Percentiles rank a stretch among this genome's conserved stretches.
Evolutionary conservation across 2,329 filamentous ascomycete species (phyloP).

Genomic region (Balansia obtecta): DNA sequence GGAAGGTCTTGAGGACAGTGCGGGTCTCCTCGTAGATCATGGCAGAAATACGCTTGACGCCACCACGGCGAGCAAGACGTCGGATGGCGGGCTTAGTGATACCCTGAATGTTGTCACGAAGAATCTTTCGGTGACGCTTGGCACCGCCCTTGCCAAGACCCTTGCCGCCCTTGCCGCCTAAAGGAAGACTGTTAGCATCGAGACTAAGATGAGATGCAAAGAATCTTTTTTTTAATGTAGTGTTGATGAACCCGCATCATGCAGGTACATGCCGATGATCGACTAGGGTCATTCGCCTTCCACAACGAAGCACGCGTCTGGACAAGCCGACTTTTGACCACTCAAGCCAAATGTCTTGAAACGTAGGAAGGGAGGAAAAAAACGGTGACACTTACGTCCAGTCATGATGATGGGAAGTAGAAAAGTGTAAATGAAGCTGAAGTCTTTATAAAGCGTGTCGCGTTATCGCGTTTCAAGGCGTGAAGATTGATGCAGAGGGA

Average conservation of each 20-base stretch:
- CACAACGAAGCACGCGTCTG: not conserved
- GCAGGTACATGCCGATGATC: not conserved
- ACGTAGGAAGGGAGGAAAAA: constrained; percentile 8
- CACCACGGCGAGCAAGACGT: constrained; percentile 96
- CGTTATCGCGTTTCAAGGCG: constrained; percentile 11
- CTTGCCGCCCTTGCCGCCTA: constrained; percentile 92
- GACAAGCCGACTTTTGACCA: no score
- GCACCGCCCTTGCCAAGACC: constrained; percentile 96
- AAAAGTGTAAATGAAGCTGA: constrained; percentile 4
- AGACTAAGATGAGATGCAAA: not conserved
- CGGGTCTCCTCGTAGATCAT: constrained; percentile 77
- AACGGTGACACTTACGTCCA: constrained; percentile 49
- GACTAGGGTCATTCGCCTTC: not conserved
- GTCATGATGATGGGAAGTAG: constrained; percentile 46
- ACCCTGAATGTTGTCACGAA: constrained; percentile 99
- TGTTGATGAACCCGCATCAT: not conserved
- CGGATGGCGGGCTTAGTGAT: constrained; percentile 98
- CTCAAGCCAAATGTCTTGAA: no score
- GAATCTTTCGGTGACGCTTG: constrained; percentile 98
- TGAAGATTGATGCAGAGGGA: constrained; percentile 6
- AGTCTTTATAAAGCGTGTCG: constrained; percentile 5
- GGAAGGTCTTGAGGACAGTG: constrained; percentile 67
- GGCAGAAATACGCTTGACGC: constrained; percentile 99
- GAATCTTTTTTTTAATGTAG: not conserved
- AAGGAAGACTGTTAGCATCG: constrained; percentile 30